Conservation (phyloP, 768 basidiomycete species). For the Tricholoma bakamatsutake region DNA sequence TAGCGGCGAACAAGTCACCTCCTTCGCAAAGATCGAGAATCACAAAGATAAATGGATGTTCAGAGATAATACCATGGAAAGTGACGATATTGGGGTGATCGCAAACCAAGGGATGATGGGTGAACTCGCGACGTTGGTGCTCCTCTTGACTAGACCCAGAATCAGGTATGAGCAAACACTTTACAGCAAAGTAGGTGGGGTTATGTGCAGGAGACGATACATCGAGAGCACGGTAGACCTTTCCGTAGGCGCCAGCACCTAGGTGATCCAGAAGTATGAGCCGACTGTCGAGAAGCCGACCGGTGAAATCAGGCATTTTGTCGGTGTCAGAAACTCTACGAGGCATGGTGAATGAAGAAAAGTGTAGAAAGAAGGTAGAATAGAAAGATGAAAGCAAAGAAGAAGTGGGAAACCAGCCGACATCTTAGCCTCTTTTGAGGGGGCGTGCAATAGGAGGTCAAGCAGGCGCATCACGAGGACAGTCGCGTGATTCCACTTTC, state of each 20-base stretch:
- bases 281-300: constrained; percentile 51
- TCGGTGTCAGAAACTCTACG: constrained; percentile 31
- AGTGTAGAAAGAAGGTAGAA: constrained; percentile 7
- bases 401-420: neutral
- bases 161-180: constrained; percentile 61
- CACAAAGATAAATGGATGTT: constrained; percentile 60
- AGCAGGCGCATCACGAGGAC: neutral
- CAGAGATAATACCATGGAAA: constrained; percentile 57
- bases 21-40: constrained; percentile 51
- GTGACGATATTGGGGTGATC: constrained; percentile 62
- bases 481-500: too few species aligned
- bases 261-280: constrained; percentile 57
- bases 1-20: constrained; percentile 70
- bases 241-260: constrained; percentile 72
- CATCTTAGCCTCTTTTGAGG: constrained; percentile 5
- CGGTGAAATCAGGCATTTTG: constrained; percentile 45
- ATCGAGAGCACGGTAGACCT: constrained; percentile 71
- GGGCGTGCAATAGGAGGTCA: neutral
- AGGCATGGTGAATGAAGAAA: constrained; percentile 30
- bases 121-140: constrained; percentile 66
- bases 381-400: neutral
- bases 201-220: constrained; percentile 28
- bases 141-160: constrained; percentile 48
- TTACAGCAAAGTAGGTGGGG: constrained; percentile 58
- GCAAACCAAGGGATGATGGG: constrained; percentile 45